Evolutionary conservation across 164 flowering plant genomes (phyloP).

Genomic region (Berberis thunbergii): DNA sequence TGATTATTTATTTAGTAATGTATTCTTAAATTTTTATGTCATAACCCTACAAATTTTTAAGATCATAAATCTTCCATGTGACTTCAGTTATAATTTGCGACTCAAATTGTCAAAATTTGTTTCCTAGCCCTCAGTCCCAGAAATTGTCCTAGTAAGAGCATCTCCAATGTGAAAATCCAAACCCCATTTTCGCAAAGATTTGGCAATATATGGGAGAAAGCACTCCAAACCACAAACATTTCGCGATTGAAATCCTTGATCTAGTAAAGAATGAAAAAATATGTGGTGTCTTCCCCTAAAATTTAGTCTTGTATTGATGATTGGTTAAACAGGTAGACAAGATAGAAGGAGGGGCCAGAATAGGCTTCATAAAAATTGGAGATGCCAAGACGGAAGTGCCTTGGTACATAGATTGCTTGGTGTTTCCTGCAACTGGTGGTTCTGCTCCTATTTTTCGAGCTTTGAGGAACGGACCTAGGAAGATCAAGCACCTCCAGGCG

Average conservation of each 20-base stretch:
- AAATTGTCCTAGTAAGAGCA: background rate
- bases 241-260: too few relatives aligned
- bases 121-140: background rate
- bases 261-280: too few relatives aligned
- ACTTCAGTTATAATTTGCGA: too few relatives aligned
- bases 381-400: conserved; percentile 55
- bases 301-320: background rate
- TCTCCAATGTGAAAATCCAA: too few relatives aligned
- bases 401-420: conserved; percentile 72
- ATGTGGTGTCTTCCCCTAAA: background rate
- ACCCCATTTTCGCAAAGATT: too few relatives aligned
- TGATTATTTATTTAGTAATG: background rate
- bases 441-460: conserved; percentile 63
- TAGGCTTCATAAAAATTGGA: conserved; percentile 55
- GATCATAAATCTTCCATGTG: too few relatives aligned
- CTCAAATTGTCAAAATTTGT: background rate
- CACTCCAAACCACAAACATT: too few relatives aligned
- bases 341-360: conserved; percentile 63
- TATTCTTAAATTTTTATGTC: background rate
- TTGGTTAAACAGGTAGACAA: conserved; percentile 52
- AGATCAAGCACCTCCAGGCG: conserved; percentile 61
- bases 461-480: conserved; percentile 48
- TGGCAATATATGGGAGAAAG: too few relatives aligned
- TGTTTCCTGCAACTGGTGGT: conserved; percentile 39
- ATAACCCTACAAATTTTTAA: background rate